phyloP scores from a whole-genome alignment of 2,329 filamentous ascomycete species.

The Paecilomyces sp. region DNA sequence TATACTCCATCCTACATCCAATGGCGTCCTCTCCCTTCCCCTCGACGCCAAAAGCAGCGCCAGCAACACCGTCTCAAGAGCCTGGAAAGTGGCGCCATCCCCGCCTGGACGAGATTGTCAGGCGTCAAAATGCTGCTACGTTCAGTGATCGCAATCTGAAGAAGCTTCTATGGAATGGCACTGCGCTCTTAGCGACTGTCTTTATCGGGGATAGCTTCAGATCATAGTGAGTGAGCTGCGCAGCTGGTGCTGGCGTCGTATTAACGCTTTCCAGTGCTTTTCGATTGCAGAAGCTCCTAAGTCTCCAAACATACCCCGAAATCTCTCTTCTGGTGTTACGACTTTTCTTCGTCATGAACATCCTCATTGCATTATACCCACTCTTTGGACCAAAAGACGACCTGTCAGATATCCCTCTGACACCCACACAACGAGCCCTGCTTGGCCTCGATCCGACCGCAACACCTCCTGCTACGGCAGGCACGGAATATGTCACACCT shows the following conservation, averaged over 20 bases:
- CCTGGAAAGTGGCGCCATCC: slow-evolving; percentile 88
- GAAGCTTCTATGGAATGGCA: slow-evolving; percentile 61
- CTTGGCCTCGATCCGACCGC: slow-evolving; percentile 71
- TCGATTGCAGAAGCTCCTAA: slow-evolving; percentile 26
- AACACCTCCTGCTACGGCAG: slow-evolving; percentile 55
- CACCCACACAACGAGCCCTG: slow-evolving; percentile 76
- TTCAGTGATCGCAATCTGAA: slow-evolving; percentile 73
- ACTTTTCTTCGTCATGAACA: slow-evolving; percentile 61
- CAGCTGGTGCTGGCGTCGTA: background rate
- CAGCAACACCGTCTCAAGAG: slow-evolving; percentile 25
- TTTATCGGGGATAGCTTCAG: slow-evolving; percentile 33
- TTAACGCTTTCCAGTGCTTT: slow-evolving; percentile 24
- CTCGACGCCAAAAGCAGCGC: slow-evolving; percentile 34
- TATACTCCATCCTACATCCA: slow-evolving; percentile 4
- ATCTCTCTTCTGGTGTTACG: slow-evolving; percentile 50
- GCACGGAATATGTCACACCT: slow-evolving; percentile 72
- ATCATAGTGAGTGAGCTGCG: slow-evolving; percentile 24
- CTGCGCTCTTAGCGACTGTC: slow-evolving; percentile 46
- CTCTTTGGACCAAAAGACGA: slow-evolving; percentile 67
- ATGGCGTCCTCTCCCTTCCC: slow-evolving; percentile 32
- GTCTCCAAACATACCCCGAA: slow-evolving; percentile 35
- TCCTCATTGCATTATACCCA: slow-evolving; percentile 62
- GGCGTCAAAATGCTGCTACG: slow-evolving; percentile 67
- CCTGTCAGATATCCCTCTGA: slow-evolving; percentile 82
- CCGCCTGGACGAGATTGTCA: slow-evolving; percentile 76